These are phyloP conservation scores for Bipolaris gigantea DNA, from an alignment of 2,329 filamentous ascomycete genomes.

Conservation along the genomic window DNA sequence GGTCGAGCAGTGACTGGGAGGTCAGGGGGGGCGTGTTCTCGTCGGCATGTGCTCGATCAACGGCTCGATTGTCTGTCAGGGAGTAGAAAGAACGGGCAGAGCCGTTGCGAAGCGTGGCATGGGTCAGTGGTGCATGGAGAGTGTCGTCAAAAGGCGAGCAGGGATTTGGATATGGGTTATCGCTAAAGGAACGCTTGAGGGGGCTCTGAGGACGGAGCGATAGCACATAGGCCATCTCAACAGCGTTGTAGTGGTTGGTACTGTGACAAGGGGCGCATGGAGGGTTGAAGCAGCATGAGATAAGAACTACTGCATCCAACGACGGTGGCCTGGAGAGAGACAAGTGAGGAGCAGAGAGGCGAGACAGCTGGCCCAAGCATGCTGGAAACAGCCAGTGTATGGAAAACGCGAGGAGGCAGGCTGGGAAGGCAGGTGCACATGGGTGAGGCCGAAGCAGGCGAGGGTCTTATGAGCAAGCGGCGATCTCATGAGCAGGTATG, in stretches of 20 bases:
- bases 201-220: conserved; percentile 45
- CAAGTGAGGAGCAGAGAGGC: conserved; percentile 17
- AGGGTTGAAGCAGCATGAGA: conserved; percentile 38
- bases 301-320: conserved; percentile 42
- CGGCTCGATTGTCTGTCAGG: conserved; percentile 26
- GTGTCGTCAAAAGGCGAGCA: conserved; percentile 37
- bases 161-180: conserved; percentile 43
- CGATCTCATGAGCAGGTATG: conserved; percentile 21
- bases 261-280: conserved; percentile 27
- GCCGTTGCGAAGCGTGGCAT: conserved; percentile 36
- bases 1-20: conserved; percentile 40
- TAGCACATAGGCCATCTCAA: conserved; percentile 46
- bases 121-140: conserved; percentile 28
- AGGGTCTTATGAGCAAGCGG: conserved; percentile 4
- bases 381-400: conserved; percentile 12
- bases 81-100: conserved; percentile 44
- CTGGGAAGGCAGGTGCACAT: conserved; percentile 27
- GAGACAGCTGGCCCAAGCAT: conserved; percentile 15
- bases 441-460: conserved; percentile 10
- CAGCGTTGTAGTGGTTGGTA: conserved; percentile 17
- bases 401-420: conserved; percentile 17
- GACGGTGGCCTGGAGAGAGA: conserved; percentile 35
- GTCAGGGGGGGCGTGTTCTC: conserved; percentile 41
- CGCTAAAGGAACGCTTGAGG: conserved; percentile 48
- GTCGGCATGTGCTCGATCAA: conserved; percentile 28